Conservation (phyloP, 129 eudicot genomes). For the Heracleum sosnowskyi region DNA sequence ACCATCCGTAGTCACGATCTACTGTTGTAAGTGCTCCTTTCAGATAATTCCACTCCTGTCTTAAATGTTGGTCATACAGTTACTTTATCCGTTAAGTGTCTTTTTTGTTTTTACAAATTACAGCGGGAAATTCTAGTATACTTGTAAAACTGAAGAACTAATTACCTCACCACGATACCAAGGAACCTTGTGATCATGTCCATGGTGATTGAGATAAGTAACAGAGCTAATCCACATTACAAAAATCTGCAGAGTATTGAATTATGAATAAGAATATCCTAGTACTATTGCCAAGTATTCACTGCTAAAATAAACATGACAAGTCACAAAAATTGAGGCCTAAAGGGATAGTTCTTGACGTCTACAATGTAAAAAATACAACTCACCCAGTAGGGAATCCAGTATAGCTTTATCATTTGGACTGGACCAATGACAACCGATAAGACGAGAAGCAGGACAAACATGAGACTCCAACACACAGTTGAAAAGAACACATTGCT, state of each 20-base stretch:
- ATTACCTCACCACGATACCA: conserved; percentile 88
- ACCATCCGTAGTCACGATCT: conserved; percentile 71
- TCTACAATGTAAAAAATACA: too few relatives aligned
- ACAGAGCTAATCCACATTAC: conserved; percentile 61
- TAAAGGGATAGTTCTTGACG: neutral
- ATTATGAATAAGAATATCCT: neutral
- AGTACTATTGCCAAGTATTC: neutral
- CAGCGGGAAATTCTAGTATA: neutral
- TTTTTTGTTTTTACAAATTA: neutral
- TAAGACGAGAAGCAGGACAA: conserved; percentile 33
- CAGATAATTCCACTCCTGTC: conserved; percentile 72
- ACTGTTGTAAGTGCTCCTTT: conserved; percentile 77
- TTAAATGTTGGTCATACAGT: neutral
- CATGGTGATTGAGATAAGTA: conserved; percentile 79
- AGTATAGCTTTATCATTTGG: conserved; percentile 44
- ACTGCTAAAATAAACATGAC: neutral
- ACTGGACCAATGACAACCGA: conserved; percentile 42
- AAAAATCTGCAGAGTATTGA: conserved; percentile 34
- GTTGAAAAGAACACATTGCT: conserved; percentile 50
- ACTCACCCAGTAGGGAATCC: conserved; percentile 66
- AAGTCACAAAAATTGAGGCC: neutral
- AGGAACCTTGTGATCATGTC: conserved; percentile 64
- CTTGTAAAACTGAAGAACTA: neutral
- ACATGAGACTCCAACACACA: conserved; percentile 59
- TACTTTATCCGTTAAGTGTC: neutral